Base-by-base conservation (phyloP, 345 rosid species). In the Boechera stricta region DNA sequence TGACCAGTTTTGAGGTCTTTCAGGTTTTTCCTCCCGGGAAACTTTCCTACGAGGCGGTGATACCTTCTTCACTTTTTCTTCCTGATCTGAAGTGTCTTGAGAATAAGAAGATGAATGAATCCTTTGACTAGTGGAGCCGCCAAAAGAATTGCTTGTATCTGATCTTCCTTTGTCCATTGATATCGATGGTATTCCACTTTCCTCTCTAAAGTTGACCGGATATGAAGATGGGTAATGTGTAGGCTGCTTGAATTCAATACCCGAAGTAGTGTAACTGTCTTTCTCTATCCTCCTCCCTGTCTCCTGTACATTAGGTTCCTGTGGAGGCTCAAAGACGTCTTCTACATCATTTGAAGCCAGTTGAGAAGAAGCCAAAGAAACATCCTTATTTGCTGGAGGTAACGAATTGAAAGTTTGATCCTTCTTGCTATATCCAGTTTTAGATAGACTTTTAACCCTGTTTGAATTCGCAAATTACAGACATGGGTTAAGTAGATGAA, bases 391-490 rank as follows among this genome's bases (percentile, higher is more conserved):
- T 55, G 74, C 69, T 57, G 79, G 79, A 12, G 85, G 86, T 65
- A 78, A 64, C 66, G 87, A 74, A 84, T 64, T 88, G 51, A 58
- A 82, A 62, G 76, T 76, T 80, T 81, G 92, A 71, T 94, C 98
- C 85, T 92, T 92, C 79, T 80, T 94, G 39, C 83, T 66, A 76
- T 90, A 90, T 67, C 97, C 97, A 82, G 89, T 82, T 86, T 89
- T 94, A 21, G 98, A 92, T 57, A 94, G 90, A 88, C 98, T 92
- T 84, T 94, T 94, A 70, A 92, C 98, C 86, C 98, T 92, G 90
- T 76, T 60, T 72, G 75, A 74, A 82, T 74, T 38, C 13, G 69
- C 58, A 56, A 64, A 52, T 39, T 51, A 72, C 38, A 28, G 54
- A 29, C 3, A 71, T 75, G 21, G 32, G 66, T 42, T 54, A 10